These are phyloP conservation scores for Russula earlei DNA, from an alignment of 768 basidiomycete genomes.

Conservation along the genomic window DNA sequence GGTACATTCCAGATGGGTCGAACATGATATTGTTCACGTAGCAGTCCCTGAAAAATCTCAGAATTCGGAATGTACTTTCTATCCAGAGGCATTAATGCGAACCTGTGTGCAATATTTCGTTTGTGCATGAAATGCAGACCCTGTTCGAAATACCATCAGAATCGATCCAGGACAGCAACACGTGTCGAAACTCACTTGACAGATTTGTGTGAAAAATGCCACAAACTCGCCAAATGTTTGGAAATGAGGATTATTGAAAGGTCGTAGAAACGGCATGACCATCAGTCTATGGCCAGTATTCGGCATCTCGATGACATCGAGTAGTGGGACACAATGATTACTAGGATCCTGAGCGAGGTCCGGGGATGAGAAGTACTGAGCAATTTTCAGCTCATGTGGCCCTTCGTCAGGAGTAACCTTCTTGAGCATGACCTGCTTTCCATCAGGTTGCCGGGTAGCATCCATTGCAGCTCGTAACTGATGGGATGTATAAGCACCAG, in stretches of 20 bases:
- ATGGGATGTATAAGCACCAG: not conserved
- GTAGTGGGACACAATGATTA: conserved; percentile 21
- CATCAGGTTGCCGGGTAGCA: conserved; percentile 17
- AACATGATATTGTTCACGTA: conserved; percentile 13
- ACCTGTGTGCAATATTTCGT: conserved; percentile 21
- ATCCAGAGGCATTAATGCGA: not conserved
- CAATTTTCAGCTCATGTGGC: conserved; percentile 8
- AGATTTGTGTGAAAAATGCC: conserved; percentile 21
- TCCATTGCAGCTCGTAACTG: conserved; percentile 15
- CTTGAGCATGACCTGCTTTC: conserved; percentile 20
- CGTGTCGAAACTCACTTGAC: conserved; percentile 18
- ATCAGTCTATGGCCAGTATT: conserved; percentile 4
- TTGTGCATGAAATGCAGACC: conserved; percentile 23
- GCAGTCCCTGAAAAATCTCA: conserved; percentile 10
- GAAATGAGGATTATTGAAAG: conserved; percentile 21
- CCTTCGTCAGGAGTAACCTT: conserved; percentile 1
- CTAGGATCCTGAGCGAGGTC: conserved; percentile 13
- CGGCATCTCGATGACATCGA: conserved; percentile 20
- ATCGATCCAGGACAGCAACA: not conserved
- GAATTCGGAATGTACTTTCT: not conserved
- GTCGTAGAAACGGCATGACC: conserved; percentile 22
- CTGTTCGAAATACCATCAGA: conserved; percentile 1
- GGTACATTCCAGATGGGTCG: conserved; percentile 11
- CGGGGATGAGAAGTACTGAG: conserved; percentile 5
- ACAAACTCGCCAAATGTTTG: conserved; percentile 23